Evolutionary conservation across 441 rosid species (phyloP).

Genomic region (Erodium moschatum): DNA sequence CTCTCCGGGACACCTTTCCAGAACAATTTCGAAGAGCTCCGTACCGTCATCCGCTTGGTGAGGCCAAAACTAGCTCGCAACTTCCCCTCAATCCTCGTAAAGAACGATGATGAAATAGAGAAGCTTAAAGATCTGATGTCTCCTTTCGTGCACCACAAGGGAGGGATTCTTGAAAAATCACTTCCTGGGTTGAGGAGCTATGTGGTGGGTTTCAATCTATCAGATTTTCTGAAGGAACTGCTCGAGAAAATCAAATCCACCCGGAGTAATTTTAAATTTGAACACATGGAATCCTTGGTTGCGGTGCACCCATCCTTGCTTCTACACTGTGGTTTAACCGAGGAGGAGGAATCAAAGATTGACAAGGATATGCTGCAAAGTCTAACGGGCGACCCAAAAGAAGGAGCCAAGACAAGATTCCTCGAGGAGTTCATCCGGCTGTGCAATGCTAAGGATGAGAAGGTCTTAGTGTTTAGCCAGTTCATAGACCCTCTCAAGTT

Average conservation of each 20-base stretch:
- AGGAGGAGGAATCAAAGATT: constrained; percentile 12
- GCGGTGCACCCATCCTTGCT: constrained; percentile 53
- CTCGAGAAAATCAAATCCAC: constrained; percentile 21
- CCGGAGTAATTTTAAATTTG: constrained; percentile 19
- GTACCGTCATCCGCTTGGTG: constrained; percentile 42
- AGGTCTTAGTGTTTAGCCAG: constrained; percentile 65
- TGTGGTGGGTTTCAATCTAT: constrained; percentile 47
- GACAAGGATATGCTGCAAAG: constrained; percentile 22
- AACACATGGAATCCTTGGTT: constrained; percentile 30
- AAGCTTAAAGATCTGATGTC: constrained; percentile 32
- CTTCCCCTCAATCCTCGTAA: constrained; percentile 14
- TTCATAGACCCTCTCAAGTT: constrained; percentile 37
- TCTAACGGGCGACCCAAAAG: constrained; percentile 30
- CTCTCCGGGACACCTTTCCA: constrained; percentile 84
- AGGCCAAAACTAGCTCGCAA: constrained; percentile 37
- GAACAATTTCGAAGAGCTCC: constrained; percentile 64
- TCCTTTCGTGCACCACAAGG: constrained; percentile 67
- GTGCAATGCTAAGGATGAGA: constrained; percentile 37
- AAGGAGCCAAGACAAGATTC: constrained; percentile 56
- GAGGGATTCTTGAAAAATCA: constrained; percentile 38
- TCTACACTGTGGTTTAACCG: constrained; percentile 24
- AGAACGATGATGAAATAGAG: constrained; percentile 20
- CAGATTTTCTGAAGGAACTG: constrained; percentile 37
- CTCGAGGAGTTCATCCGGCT: constrained; percentile 41
- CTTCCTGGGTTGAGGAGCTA: constrained; percentile 68